These are phyloP conservation scores for Plectranthus barbatus DNA, from an alignment of 257 asterid species.

Conservation along the genomic window DNA sequence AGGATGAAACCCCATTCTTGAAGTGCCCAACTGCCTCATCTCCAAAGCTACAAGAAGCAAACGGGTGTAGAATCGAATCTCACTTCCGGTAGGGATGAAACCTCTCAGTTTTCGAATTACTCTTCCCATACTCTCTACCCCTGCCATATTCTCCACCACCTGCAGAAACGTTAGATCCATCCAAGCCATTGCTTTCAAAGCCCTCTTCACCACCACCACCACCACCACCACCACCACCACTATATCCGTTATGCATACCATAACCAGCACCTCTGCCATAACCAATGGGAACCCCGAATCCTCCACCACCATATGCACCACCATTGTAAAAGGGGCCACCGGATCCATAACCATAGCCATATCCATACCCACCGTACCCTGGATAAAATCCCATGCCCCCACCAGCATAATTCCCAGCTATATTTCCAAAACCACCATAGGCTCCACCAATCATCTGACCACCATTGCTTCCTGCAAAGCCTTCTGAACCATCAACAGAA, in stretches of 20 bases:
- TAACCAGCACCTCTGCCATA: slow-evolving; percentile 62
- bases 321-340: slow-evolving; percentile 84
- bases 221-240: slow-evolving; percentile 31
- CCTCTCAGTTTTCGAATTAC: slow-evolving; percentile 48
- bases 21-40: too few species aligned
- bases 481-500: slow-evolving; percentile 44
- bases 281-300: slow-evolving; percentile 51
- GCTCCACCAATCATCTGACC: slow-evolving; percentile 53
- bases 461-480: slow-evolving; percentile 60
- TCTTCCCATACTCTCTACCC: slow-evolving; percentile 49
- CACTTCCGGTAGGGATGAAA: slow-evolving; percentile 84
- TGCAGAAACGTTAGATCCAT: slow-evolving; percentile 46
- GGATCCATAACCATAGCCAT: slow-evolving; percentile 53
- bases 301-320: slow-evolving; percentile 66
- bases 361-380: slow-evolving; percentile 68
- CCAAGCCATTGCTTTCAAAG: slow-evolving; percentile 36
- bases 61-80: neutral
- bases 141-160: slow-evolving; percentile 35
- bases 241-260: slow-evolving; percentile 46
- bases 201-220: slow-evolving; percentile 25
- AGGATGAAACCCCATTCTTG: too few species aligned
- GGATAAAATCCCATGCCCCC: slow-evolving; percentile 58
- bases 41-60: too few species aligned
- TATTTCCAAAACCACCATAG: slow-evolving; percentile 55
- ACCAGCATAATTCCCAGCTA: slow-evolving; percentile 59